A percentile compares a stretch with the other conserved stretches of the same genome.
Conservation (phyloP, 805 yeast genomes). For the Candida taoyuanica region DNA sequence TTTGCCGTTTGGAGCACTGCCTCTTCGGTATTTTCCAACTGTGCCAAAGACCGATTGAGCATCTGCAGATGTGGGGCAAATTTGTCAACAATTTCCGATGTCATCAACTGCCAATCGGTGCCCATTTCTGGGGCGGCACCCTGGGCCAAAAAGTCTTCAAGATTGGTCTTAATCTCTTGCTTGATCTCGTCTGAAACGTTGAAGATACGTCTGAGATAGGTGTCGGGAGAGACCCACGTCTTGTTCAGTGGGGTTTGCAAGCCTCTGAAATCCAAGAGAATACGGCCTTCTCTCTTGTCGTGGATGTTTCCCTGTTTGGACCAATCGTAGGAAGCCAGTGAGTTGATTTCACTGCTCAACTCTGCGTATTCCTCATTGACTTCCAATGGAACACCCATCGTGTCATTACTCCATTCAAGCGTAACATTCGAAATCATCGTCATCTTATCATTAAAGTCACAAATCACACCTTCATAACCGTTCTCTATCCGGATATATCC, state of each 20-base stretch:
- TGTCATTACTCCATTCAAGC: slow-evolving; percentile 32
- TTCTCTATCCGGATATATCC: slow-evolving; percentile 55
- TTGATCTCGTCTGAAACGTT: slow-evolving; percentile 33
- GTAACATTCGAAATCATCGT: slow-evolving; percentile 44
- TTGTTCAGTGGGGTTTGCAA: slow-evolving; percentile 49
- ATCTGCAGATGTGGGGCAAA: slow-evolving; percentile 46
- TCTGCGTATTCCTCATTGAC: slow-evolving; percentile 14
- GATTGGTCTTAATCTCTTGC: slow-evolving; percentile 31
- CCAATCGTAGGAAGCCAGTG: slow-evolving; percentile 40
- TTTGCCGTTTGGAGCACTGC: slow-evolving; percentile 21
- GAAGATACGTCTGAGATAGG: slow-evolving; percentile 38
- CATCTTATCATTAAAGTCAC: slow-evolving; percentile 49
- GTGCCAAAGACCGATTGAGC: slow-evolving; percentile 33
- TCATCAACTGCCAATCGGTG: slow-evolving; percentile 53
- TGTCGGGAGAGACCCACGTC: slow-evolving; percentile 45
- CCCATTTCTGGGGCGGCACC: slow-evolving; percentile 38
- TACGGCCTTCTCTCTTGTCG: slow-evolving; percentile 45
- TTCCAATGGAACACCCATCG: slow-evolving; percentile 22
- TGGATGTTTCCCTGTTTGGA: slow-evolving; percentile 41
- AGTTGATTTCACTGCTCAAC: slow-evolving; percentile 19
- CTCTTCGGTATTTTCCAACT: slow-evolving; percentile 7
- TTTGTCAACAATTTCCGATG: slow-evolving; percentile 44
- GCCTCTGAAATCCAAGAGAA: slow-evolving; percentile 47
- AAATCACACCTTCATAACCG: slow-evolving; percentile 57
- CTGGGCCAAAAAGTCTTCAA: slow-evolving; percentile 28